Percentiles rank a stretch among this genome's conserved stretches.
phyloP scores from a whole-genome alignment of 441 rosid species.

The Manihot esculenta region DNA sequence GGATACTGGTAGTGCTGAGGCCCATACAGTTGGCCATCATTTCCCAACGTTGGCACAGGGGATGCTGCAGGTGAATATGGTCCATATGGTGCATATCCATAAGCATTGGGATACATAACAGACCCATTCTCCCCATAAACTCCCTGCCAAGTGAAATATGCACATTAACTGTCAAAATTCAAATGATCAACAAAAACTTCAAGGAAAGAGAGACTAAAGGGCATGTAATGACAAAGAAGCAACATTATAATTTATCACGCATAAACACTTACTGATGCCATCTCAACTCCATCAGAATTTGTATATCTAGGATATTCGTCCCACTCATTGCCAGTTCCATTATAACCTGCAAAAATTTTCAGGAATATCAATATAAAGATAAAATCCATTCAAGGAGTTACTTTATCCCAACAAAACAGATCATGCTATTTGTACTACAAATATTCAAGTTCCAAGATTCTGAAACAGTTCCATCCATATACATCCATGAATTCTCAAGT shows the following conservation, averaged over 20 bases:
- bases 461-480: background rate
- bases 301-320: conserved; percentile 50
- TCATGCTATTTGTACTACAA: background rate
- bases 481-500: background rate
- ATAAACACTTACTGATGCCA: conserved; percentile 44
- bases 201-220: background rate
- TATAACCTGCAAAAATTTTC: conserved; percentile 28
- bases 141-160: conserved; percentile 37
- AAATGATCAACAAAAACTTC: too few species aligned
- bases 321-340: conserved; percentile 57
- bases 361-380: background rate
- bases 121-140: conserved; percentile 66
- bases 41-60: conserved; percentile 68
- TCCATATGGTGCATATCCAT: conserved; percentile 57
- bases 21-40: conserved; percentile 68
- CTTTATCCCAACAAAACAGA: too few species aligned
- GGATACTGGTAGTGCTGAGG: conserved; percentile 83
- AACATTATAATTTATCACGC: background rate
- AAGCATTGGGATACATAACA: conserved; percentile 60
- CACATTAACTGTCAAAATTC: background rate
- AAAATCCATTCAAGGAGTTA: background rate
- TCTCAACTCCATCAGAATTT: conserved; percentile 61
- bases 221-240: background rate
- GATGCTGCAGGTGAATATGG: too few species aligned
- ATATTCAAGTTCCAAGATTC: background rate